phyloP scores from a whole-genome alignment of 345 rosid species.

The Eutrema heterophyllum region DNA sequence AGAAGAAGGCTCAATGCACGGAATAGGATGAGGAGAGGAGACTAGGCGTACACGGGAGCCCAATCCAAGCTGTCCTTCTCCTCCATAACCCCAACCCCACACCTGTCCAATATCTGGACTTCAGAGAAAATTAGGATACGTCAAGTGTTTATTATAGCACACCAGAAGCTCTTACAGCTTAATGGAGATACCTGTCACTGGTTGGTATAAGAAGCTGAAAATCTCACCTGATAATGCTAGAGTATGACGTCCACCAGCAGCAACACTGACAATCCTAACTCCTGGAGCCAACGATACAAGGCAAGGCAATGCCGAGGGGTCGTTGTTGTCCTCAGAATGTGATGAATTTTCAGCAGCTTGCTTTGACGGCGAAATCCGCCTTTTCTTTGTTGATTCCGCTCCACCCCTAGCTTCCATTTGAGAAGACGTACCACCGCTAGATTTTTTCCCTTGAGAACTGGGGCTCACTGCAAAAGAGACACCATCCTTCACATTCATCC shows the following conservation, averaged over 20 bases:
- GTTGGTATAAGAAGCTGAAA: not conserved
- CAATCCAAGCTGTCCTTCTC: conserved; percentile 99
- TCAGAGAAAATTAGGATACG: conserved; percentile 37
- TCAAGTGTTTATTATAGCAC: conserved; percentile 9
- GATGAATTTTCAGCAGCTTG: conserved; percentile 78
- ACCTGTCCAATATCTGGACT: conserved; percentile 94
- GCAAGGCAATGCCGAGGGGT: conserved; percentile 81
- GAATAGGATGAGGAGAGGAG: conserved; percentile 90
- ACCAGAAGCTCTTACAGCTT: conserved; percentile 10
- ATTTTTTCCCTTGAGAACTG: conserved; percentile 49
- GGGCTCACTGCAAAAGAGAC: conserved; percentile 51
- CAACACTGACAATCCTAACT: conserved; percentile 71
- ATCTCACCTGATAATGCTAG: conserved; percentile 81
- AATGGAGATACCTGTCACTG: conserved; percentile 14
- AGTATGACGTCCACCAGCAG: conserved; percentile 98
- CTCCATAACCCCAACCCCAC: conserved; percentile 99
- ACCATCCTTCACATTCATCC: conserved; percentile 11
- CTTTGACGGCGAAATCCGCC: conserved; percentile 59
- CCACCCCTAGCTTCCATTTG: conserved; percentile 44
- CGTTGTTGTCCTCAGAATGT: conserved; percentile 63
- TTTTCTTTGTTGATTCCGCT: conserved; percentile 65
- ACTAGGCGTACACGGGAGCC: conserved; percentile 92
- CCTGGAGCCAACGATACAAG: conserved; percentile 84
- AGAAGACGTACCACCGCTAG: conserved; percentile 43
- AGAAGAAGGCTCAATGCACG: conserved; percentile 63